Percentiles rank a stretch among this genome's conserved stretches.
Evolutionary conservation across 257 asterid genomes (phyloP).

Genomic region (Plectranthus barbatus): DNA sequence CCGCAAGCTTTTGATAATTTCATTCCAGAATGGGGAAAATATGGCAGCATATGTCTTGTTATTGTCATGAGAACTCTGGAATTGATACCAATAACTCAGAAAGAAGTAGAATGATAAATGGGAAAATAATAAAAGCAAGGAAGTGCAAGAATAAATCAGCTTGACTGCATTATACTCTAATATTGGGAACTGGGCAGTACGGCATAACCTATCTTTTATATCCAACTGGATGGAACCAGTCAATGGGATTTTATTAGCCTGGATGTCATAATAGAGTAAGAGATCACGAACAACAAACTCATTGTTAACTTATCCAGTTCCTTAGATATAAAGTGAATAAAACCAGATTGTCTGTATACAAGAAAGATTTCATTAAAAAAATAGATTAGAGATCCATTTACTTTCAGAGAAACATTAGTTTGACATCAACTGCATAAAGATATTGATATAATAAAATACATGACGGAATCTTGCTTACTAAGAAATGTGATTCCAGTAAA

Average conservation of each 20-base stretch:
- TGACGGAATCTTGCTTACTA: neutral
- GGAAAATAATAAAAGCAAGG: neutral
- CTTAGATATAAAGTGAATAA: neutral
- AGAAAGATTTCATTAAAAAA: neutral
- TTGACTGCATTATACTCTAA: neutral
- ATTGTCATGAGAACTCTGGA: constrained; percentile 49
- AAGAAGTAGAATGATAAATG: constrained; percentile 2
- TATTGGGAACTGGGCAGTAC: neutral
- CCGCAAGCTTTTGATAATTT: constrained; percentile 83
- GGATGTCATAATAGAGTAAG: neutral
- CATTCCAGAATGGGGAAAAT: constrained; percentile 98
- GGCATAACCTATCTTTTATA: neutral
- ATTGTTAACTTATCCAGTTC: neutral
- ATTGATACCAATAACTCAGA: constrained; percentile 13
- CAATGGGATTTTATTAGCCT: neutral
- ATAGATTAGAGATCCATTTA: neutral
- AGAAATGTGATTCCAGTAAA: neutral
- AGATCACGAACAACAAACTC: neutral
- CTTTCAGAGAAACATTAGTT: neutral
- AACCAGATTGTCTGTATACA: neutral
- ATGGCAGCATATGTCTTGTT: constrained; percentile 72
- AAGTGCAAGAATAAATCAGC: neutral
- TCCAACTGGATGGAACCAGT: neutral
- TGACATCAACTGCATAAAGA: neutral
- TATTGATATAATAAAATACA: neutral